Evolutionary conservation across 225 moss, liverwort and hornwort genomes (phyloP).

Genomic region (Sphagnum contortum): DNA sequence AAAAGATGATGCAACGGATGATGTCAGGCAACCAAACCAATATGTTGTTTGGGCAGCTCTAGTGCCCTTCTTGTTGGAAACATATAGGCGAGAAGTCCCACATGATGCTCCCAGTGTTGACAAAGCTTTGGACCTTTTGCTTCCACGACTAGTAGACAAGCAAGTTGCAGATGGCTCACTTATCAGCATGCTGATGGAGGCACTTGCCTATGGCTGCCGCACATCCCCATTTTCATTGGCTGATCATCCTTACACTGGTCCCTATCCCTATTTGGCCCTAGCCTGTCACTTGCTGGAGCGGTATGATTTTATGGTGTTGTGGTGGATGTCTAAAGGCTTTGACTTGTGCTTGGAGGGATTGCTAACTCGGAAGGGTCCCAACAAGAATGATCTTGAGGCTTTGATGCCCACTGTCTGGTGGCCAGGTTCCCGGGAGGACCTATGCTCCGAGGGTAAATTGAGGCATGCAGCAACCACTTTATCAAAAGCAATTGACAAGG

Average conservation of each 20-base stretch:
- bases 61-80: constrained; percentile 78
- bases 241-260: constrained; percentile 79
- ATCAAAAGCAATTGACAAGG: constrained; percentile 87
- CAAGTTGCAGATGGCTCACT: constrained; percentile 20
- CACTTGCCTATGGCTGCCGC: constrained; percentile 80
- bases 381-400: constrained; percentile 78
- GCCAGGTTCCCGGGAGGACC: constrained; percentile 91
- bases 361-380: constrained; percentile 80
- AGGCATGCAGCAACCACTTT: constrained; percentile 71
- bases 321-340: constrained; percentile 81
- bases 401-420: constrained; percentile 97
- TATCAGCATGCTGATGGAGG: constrained; percentile 67
- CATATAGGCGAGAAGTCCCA: constrained; percentile 68
- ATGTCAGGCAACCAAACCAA: constrained; percentile 22
- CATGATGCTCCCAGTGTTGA: constrained; percentile 90
- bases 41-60: constrained; percentile 80
- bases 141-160: constrained; percentile 58
- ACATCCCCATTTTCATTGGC: constrained; percentile 65
- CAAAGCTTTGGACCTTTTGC: constrained; percentile 71
- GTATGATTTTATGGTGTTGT: constrained; percentile 78
- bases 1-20: constrained; percentile 1
- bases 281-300: constrained; percentile 87
- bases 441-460: constrained; percentile 96
- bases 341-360: constrained; percentile 79
- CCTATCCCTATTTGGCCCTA: constrained; percentile 70